Percentiles rank a stretch among this genome's conserved stretches.
These are phyloP conservation scores for Persicaria tinctoria DNA, from an alignment of 148 eudicot genomes.

Conservation along the genomic window DNA sequence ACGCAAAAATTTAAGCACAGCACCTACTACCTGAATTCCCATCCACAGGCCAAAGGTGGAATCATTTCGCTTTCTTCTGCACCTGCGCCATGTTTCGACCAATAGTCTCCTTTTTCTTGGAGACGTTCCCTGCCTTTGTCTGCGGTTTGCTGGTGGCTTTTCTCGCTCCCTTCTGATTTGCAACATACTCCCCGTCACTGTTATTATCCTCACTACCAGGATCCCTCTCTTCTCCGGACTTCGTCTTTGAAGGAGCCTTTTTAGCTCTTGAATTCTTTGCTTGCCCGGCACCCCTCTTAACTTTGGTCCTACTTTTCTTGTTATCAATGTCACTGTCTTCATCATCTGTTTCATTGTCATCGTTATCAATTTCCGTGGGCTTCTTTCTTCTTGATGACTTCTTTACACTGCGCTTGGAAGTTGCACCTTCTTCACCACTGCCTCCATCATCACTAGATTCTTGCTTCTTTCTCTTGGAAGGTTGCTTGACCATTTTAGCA, in stretches of 20 bases:
- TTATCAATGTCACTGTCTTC: conserved; percentile 12
- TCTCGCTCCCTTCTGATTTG: conserved; percentile 15
- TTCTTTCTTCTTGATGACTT: conserved; percentile 25
- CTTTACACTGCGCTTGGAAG: conserved; percentile 18
- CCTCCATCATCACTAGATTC: conserved; percentile 21
- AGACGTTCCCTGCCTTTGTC: conserved; percentile 7
- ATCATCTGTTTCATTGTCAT: conserved; percentile 14
- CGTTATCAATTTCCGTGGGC: conserved; percentile 11
- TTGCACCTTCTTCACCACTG: conserved; percentile 28
- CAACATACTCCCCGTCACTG: neutral
- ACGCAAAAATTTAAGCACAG: neutral
- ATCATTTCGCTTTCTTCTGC: conserved; percentile 28
- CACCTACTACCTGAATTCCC: conserved; percentile 1
- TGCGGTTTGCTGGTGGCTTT: conserved; percentile 16
- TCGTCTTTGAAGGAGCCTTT: conserved; percentile 33
- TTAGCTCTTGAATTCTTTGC: conserved; percentile 20
- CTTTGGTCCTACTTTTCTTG: neutral
- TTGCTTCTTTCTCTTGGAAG: conserved; percentile 33
- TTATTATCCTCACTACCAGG: conserved; percentile 17
- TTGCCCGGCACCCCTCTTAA: conserved; percentile 21
- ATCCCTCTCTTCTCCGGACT: conserved; percentile 15
- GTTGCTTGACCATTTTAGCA: conserved; percentile 34
- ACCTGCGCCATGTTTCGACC: conserved; percentile 14
- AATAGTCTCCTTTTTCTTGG: conserved; percentile 15
- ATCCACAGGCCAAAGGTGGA: neutral